Evolutionary conservation across 371 early-diverging fungal species (phyloP), one percentile per base, ranked within the genome.

Genomic region (Lichtheimia ornata): DNA sequence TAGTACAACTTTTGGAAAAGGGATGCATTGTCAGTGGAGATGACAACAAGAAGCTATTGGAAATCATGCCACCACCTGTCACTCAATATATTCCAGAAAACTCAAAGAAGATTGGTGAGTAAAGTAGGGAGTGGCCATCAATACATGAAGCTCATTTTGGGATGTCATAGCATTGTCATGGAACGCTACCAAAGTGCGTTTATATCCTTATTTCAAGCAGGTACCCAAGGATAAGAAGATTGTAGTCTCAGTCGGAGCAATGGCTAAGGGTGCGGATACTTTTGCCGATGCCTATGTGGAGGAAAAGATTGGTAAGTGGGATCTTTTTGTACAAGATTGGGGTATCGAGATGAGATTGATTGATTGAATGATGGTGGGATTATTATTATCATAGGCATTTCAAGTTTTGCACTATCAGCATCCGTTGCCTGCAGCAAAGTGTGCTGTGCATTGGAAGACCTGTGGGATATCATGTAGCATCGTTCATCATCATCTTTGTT

Each of bases 1-100:
- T 71, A 94, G 97, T 97, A 43, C 97, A 99, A 89, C 84, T 99
- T 58, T 84, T 98, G 55, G 97, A 98, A 81, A 97, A 96, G 74
- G 82, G 96, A 65, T 86, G 88, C 47, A 97, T 99, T 72, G 82
- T 84, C 18, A 62, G 86, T 25, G 83, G 80, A 40, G 61, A 62
- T 13, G 79, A 83, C 49, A 81, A 85, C 12, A 92, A 94, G 50
- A 94, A 93, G 65, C 83, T 99, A 64, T 78, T 98, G 61, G 93
- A 95, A 74, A 94, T 99, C 24, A 87, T 97, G 66, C 95, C 96
- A 69, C 94, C 94, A 74, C 96, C 96, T 1, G 82, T 98, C 42
- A 86, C 88, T 42, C 89, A 93, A 70, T 93, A 97, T 72, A 77
- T 99, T 40, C 96, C 97, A 5, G 77, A 92, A 15, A 88, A 91